phyloP scores from a whole-genome alignment of 352 stramenopile species.

The Phytophthora meadii region DNA sequence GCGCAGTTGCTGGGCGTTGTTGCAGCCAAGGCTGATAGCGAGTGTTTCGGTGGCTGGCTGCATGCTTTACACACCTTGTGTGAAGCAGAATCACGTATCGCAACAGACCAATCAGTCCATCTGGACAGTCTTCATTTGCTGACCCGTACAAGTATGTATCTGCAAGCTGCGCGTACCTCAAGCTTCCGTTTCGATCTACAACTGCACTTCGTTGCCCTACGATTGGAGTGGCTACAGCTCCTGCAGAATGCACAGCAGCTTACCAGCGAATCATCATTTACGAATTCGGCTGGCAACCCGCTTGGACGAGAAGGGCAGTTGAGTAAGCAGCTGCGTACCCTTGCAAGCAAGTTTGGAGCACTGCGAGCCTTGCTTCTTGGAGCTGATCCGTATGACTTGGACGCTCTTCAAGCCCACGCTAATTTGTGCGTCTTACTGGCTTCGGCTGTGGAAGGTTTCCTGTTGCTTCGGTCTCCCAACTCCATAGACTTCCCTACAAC shows the following conservation, averaged over 20 bases:
- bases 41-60: constrained; percentile 61
- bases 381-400: constrained; percentile 33
- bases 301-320: constrained; percentile 34
- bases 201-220: constrained; percentile 41
- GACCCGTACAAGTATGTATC: constrained; percentile 29
- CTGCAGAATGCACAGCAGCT: constrained; percentile 55
- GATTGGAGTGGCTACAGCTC: constrained; percentile 50
- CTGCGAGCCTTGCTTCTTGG: constrained; percentile 46
- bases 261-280: constrained; percentile 49
- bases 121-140: constrained; percentile 43
- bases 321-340: constrained; percentile 29
- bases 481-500: constrained; percentile 28
- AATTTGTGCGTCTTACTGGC: constrained; percentile 39
- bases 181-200: constrained; percentile 59
- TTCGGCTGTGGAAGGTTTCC: constrained; percentile 40
- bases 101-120: constrained; percentile 22
- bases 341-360: constrained; percentile 32
- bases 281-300: constrained; percentile 28
- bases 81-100: constrained; percentile 43
- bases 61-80: constrained; percentile 40
- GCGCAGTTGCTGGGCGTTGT: constrained; percentile 35
- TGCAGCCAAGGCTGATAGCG: constrained; percentile 33
- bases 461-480: constrained; percentile 33
- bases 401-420: constrained; percentile 33
- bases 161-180: constrained; percentile 45